Evolutionary conservation across 768 basidiomycete genomes (phyloP), one percentile per base, ranked within the genome.

Genomic region (Collybia nuda): DNA sequence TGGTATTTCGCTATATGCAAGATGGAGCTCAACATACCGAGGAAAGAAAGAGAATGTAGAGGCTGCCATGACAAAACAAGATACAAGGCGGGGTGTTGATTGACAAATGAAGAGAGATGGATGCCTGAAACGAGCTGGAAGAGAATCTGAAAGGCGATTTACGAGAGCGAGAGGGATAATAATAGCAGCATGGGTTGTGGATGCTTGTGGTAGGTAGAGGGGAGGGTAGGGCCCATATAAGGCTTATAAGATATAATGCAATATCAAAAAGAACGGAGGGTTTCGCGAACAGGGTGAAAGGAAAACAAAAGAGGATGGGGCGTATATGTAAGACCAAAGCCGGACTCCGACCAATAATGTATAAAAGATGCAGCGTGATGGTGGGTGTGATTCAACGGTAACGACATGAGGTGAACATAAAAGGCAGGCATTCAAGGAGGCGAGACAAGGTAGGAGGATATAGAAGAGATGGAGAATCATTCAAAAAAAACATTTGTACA

Each of bases 311-410:
- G 26, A 7, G 41, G 29, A 39, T 26, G 24, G 24, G 24, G 24
- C 24, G 24, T 26, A 26, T 26, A 26, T 26, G 48, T 57, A 51
- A 50, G 56, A 59, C 47, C 44, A 55, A 58, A 60, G 49, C 52
- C 54, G 48, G 44, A 55, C 52, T 63, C 64, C 62, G 53, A 54
- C 64, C 58, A 44, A 61, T 55, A 57, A 63, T 61, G 60, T 60
- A 61, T 56, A 48, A 57, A 61, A 62, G 62, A 62, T 65, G 56
- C 67, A 68, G 62, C 65, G 66, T 62, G 66, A 66, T 60, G 54
- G 52, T 48, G 56, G 41, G 58, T 44, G 57, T 67, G 62, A 58
- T 64, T 66, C n/a, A 63, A 59, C 57, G 46, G 51, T 54, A 52
- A 59, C 57, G 59, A 66, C 52, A 61, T 50, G 24, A 57, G 50